Evolutionary conservation across 2,329 filamentous ascomycete species (phyloP), one percentile per base, ranked within the genome.

Genomic region (Onygena corvina): DNA sequence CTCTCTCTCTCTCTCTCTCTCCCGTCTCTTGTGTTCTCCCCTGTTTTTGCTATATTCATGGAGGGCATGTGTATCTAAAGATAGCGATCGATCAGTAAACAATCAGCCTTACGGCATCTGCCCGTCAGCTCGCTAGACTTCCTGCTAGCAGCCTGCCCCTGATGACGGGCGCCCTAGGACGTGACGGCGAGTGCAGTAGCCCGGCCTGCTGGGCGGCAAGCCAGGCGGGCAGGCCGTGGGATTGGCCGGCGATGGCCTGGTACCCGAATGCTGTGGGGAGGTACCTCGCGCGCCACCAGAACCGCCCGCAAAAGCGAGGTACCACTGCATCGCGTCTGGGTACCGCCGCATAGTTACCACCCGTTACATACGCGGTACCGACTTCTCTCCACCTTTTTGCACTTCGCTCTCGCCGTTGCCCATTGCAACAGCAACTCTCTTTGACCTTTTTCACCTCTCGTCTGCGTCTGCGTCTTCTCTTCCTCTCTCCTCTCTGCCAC

Each of bases 401-500:
- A 18, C 18, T 44, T 40, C 36, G 6, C 11, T 20, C 33, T 35
- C 16, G 35, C 35, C 50, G 54, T 56, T 56, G 54, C 54, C 54
- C 54, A 48, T 56, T 56, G 54, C 54, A 54, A 56, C 54, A 54
- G 40, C 35, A 46, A 35, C 38, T 30, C 51, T 38, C 47, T 50
- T 49, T 51, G 46, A 31, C 21, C 46, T 36, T 47, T 46, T 46
- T 53, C 48, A 12, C 31, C n/a, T 25, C 33, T 48, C 47, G 18
- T 25, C 52, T 44, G 46, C 46, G 25, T 31, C 44, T 33, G 48
- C 40, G 14, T 31, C 50, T 45, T 47, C 16, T 56, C 55, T 60
- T 48, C 56, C 56, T 48, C 52, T 58, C 52, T 50, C 51, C 47
- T 29, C 31, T 29, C 35, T 30, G 21, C 47, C 34, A 11, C 44